phyloP scores from a whole-genome alignment of 495 filamentous ascomycete species.

The Neurospora sp. region DNA sequence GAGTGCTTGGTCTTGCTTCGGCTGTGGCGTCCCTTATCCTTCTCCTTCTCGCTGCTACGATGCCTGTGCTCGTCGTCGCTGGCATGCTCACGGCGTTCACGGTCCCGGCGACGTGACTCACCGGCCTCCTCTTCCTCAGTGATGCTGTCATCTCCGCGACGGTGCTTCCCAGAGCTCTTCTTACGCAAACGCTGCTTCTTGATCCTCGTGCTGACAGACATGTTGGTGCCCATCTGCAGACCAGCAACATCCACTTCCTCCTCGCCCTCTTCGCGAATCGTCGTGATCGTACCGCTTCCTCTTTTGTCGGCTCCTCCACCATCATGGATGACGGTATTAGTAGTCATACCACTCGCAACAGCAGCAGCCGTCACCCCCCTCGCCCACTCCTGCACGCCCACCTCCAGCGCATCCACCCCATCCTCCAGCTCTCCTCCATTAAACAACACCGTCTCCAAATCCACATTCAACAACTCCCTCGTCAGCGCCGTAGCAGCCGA shows the following conservation, averaged over 20 bases:
- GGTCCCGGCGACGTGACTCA: conserved; percentile 12
- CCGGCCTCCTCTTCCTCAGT: conserved; percentile 9
- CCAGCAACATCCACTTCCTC: neutral
- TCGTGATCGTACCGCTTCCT: conserved; percentile 2
- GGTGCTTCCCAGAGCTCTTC: conserved; percentile 27
- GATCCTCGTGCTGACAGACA: conserved; percentile 35
- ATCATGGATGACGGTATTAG: neutral
- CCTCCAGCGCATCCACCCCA: conserved; percentile 20
- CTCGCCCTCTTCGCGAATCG: conserved; percentile 13
- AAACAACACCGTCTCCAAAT: conserved; percentile 23
- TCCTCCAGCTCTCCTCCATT: conserved; percentile 26
- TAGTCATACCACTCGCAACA: conserved; percentile 13
- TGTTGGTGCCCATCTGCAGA: conserved; percentile 22
- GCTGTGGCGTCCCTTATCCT: conserved; percentile 14
- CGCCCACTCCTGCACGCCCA: conserved; percentile 37
- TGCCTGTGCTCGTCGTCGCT: conserved; percentile 8
- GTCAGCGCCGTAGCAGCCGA: conserved; percentile 35
- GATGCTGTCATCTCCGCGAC: conserved; percentile 1
- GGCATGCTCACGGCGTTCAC: conserved; percentile 11
- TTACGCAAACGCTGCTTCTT: conserved; percentile 38
- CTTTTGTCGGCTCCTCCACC: conserved; percentile 18
- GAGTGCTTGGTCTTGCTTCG: conserved; percentile 24
- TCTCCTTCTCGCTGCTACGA: conserved; percentile 5
- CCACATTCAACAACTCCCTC: conserved; percentile 31
- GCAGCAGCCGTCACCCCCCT: conserved; percentile 39